Conservation (phyloP, 2,329 filamentous ascomycete species). For the Apiospora marii region DNA sequence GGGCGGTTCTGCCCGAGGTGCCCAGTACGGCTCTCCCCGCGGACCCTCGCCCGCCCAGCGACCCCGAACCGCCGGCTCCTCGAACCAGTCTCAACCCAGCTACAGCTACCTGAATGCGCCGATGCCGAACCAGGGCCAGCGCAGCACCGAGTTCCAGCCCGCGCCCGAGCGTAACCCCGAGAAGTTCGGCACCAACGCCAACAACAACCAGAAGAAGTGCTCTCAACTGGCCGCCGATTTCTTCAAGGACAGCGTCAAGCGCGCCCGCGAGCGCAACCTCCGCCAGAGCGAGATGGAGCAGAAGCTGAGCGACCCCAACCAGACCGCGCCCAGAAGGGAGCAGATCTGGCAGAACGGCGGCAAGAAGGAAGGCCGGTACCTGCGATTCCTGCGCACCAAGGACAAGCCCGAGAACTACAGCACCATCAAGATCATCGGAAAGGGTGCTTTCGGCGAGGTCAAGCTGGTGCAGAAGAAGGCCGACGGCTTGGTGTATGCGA, state of each 20-base stretch:
- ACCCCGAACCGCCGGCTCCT: slow-evolving; percentile 82
- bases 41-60: slow-evolving; percentile 75
- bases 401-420: slow-evolving; percentile 94
- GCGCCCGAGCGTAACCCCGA: slow-evolving; percentile 89
- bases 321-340: slow-evolving; percentile 79
- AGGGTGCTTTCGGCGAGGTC: slow-evolving; percentile 98
- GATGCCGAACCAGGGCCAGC: slow-evolving; percentile 66
- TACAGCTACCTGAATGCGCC: slow-evolving; percentile 74
- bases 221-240: slow-evolving; percentile 82
- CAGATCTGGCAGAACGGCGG: slow-evolving; percentile 86
- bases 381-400: slow-evolving; percentile 92
- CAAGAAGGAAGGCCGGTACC: slow-evolving; percentile 88
- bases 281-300: slow-evolving; percentile 92
- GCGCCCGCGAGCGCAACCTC: slow-evolving; percentile 92
- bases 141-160: slow-evolving; percentile 72
- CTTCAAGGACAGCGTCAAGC: slow-evolving; percentile 98
- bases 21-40: slow-evolving; percentile 73
- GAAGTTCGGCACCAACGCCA: slow-evolving; percentile 70
- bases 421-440: slow-evolving; percentile 97
- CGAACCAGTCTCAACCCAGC: slow-evolving; percentile 70
- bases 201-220: slow-evolving; percentile 76
- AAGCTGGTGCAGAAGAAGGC: slow-evolving; percentile 96
- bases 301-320: slow-evolving; percentile 78
- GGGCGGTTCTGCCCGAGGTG: slow-evolving; percentile 70
- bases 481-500: slow-evolving; percentile 95